Base-by-base conservation (phyloP, 768 basidiomycete species). In the Stropharia rugosoannulata region DNA sequence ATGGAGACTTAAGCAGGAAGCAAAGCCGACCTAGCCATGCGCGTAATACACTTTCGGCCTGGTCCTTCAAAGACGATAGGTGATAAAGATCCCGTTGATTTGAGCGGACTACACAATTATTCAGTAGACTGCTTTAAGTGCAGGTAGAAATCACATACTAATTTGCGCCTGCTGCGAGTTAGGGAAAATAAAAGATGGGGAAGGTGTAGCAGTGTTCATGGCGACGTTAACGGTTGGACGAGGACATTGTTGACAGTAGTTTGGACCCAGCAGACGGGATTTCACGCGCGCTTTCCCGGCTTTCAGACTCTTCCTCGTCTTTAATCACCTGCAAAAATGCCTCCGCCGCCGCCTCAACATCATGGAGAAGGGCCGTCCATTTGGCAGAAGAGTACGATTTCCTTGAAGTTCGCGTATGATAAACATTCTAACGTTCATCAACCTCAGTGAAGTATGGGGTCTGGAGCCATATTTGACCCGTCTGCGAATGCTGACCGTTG, bases 61-160 rank as follows among this genome's bases (percentile, higher is more conserved):
- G 89, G 50, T 91, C 90, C 61, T 81, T 84, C 65, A 95, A 72
- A 5, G 83, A 82, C 29, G 85, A 79, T 41, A 93, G 77, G 72
- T 93, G 89, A 64, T 85, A 89, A 43, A 90, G 59, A 68, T 95
- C 93, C 58, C 93, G 76, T 66, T 94, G 93, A 66, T 91, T 88
- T 37, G 92, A 88, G 56, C 93, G 81, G 66, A 94, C 93, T 95
- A 66, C 45, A 41, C 8, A 48, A 40, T 49, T 40, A 37, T n/a
- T 49, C 45, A 62, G 54, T 60, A 59, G 16, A 38, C 3, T 36
- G 9, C 25, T 32, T 32, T 27, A 22, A 6, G 19, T 12, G 27
- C 22, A 27, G 5, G 8, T 13, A 19, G 42, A 27, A 25, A n/a
- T 11, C 12, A 77, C 90, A 49, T 60, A 93, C 92, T 89, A 58